Base-by-base conservation (phyloP, 2,329 filamentous ascomycete species). In the Fusarium brachygibbosum region DNA sequence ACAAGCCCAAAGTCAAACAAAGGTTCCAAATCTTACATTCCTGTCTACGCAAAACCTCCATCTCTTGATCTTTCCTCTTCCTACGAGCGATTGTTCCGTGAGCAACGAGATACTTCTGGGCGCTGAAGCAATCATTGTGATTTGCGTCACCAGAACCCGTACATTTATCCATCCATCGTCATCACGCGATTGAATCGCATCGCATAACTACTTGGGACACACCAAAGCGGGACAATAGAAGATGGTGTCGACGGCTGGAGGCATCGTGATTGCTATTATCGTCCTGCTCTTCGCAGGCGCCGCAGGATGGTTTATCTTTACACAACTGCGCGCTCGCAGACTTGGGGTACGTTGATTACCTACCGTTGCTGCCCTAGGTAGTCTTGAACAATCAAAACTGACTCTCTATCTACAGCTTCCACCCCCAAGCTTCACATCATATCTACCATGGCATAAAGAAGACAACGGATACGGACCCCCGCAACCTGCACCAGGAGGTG, bases 261-360 rank as follows among this genome's bases (percentile, higher is more conserved):
- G 90, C 68, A 88, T 94, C 81, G 86, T 94, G 78, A 89, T 97
- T 76, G 85, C 93, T 75, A 79, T 95, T 75, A 74, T 93, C 71
- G 81, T 93, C 72, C 77, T 92, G 74, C 76, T 88, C 55, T 63
- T 90, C 57, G 79, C 83, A 57, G 87, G 80, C 28, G 88, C 82
- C 59, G 79, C 86, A 58, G 89, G 86, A 75, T 95, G 91, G 89
- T 82, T 93, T 63, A 79, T 89, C 75, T 94, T 90, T 76, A 89
- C 90, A 31, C 91, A 93, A 75, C 83, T 91, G 73, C 90, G 90
- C 74, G 92, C 93, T 51, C 86, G 89, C 66, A 88, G 88, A 76
- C 86, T 94, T 57, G 93, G 93, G 25, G 87, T 88, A 82, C 71
- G 86, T 83, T 34, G 58, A 56, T n/a, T n/a, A n/a, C n/a, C 55